phyloP scores from a whole-genome alignment of 371 early-diverging fungal genomes.

The Rhizomucor pusillus region DNA sequence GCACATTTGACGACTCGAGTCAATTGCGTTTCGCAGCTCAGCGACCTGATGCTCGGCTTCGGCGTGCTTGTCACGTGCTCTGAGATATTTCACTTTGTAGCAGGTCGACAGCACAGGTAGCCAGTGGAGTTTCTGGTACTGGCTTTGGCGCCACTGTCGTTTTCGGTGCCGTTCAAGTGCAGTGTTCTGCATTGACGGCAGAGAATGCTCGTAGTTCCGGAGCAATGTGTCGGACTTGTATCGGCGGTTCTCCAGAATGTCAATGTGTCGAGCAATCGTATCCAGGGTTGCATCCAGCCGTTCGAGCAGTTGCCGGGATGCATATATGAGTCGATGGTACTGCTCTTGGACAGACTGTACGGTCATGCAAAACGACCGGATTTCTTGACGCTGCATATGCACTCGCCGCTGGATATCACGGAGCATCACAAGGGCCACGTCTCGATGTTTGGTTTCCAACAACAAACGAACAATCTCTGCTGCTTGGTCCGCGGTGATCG shows the following conservation, averaged over 20 bases:
- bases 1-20: slow-evolving; percentile 17
- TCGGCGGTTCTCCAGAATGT: slow-evolving; percentile 13
- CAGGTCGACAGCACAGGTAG: slow-evolving; percentile 27
- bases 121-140: slow-evolving; percentile 25
- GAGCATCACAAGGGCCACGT: neutral
- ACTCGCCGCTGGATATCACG: slow-evolving; percentile 2
- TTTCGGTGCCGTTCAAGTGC: slow-evolving; percentile 26
- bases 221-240: slow-evolving; percentile 15
- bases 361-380: slow-evolving; percentile 5
- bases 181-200: slow-evolving; percentile 7
- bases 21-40: slow-evolving; percentile 25
- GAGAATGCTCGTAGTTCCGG: slow-evolving; percentile 10
- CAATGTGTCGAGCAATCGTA: slow-evolving; percentile 12
- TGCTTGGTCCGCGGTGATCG: too few species aligned
- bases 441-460: too few species aligned
- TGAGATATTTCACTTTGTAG: slow-evolving; percentile 31
- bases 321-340: slow-evolving; percentile 10
- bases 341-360: slow-evolving; percentile 9
- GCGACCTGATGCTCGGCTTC: slow-evolving; percentile 38
- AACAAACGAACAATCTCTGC: too few species aligned
- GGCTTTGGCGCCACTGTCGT: slow-evolving; percentile 21
- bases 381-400: slow-evolving; percentile 3
- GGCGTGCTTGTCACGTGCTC: slow-evolving; percentile 32
- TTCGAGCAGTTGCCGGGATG: slow-evolving; percentile 5
- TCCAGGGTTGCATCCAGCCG: slow-evolving; percentile 2